phyloP scores from a whole-genome alignment of 345 rosid genomes.

The Eucalyptus dawsonii region DNA sequence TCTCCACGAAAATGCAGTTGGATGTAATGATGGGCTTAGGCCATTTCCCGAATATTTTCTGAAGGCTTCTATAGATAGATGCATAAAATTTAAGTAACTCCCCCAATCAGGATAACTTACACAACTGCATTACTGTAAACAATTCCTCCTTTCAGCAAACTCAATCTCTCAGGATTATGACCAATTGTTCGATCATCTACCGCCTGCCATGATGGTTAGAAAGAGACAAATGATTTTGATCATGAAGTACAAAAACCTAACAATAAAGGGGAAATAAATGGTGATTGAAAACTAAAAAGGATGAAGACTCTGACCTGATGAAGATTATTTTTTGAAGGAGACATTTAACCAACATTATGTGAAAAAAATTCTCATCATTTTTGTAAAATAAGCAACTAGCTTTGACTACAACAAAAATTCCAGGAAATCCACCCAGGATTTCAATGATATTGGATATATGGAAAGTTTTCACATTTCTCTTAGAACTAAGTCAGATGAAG shows the following conservation, averaged over 20 bases:
- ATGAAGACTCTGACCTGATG: neutral
- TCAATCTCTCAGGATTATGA: constrained; percentile 52
- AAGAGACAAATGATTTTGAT: neutral
- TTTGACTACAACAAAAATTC: neutral
- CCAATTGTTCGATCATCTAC: constrained; percentile 52
- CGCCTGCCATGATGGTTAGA: constrained; percentile 20
- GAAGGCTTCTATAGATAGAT: neutral
- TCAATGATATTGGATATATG: neutral
- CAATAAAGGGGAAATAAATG: neutral
- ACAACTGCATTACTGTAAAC: constrained; percentile 48
- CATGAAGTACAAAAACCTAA: neutral
- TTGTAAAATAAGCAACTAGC: neutral
- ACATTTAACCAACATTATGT: neutral
- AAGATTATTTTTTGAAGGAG: neutral
- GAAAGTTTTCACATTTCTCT: neutral
- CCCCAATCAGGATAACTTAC: constrained; percentile 16
- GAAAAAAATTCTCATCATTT: neutral
- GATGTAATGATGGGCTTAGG: neutral
- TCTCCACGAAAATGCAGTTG: neutral
- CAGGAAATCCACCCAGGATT: neutral
- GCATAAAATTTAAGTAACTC: neutral
- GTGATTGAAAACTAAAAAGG: neutral
- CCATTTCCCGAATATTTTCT: neutral
- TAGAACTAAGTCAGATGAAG: neutral
- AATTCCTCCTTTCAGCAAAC: constrained; percentile 50